Evolutionary conservation across 2,329 filamentous ascomycete genomes (phyloP).

Genomic region (Zymoseptoria crescenta): DNA sequence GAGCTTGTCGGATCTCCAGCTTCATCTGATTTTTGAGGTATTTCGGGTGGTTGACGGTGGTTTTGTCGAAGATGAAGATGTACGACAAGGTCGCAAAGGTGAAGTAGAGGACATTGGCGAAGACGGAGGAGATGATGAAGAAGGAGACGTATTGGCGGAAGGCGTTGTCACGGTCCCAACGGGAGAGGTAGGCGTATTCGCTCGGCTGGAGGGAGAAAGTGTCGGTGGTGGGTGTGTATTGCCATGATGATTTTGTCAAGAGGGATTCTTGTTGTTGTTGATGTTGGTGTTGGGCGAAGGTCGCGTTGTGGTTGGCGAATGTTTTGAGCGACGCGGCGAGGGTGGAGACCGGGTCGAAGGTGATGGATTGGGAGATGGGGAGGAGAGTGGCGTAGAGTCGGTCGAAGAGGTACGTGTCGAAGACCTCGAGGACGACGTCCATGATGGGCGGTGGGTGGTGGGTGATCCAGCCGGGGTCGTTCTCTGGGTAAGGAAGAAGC

Average conservation of each 20-base stretch:
- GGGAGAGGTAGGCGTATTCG: constrained; percentile 70
- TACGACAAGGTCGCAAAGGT: constrained; percentile 76
- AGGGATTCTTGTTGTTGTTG: constrained; percentile 2
- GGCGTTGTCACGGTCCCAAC: constrained; percentile 68
- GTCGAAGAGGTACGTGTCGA: constrained; percentile 77
- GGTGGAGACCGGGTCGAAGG: constrained; percentile 44
- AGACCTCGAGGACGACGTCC: constrained; percentile 84
- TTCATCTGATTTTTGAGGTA: constrained; percentile 90
- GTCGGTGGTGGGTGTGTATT: constrained; percentile 64
- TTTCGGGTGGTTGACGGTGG: constrained; percentile 79
- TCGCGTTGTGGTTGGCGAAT: constrained; percentile 42
- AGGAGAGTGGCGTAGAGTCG: constrained; percentile 64
- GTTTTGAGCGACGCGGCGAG: constrained; percentile 40
- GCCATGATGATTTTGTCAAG: constrained; percentile 30
- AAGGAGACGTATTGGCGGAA: constrained; percentile 67
- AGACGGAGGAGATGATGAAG: constrained; percentile 83
- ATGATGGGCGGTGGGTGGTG: constrained; percentile 48
- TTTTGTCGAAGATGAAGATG: constrained; percentile 83
- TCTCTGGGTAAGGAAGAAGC: neutral
- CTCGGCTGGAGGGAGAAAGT: constrained; percentile 64
- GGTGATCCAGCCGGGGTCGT: neutral
- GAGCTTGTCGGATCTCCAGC: constrained; percentile 76
- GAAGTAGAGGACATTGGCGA: constrained; percentile 79
- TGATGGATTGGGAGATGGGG: constrained; percentile 48
- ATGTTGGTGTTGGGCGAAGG: constrained; percentile 25